Evolutionary conservation across 768 basidiomycete genomes (phyloP).

Genomic region (Tulasnella sp.): DNA sequence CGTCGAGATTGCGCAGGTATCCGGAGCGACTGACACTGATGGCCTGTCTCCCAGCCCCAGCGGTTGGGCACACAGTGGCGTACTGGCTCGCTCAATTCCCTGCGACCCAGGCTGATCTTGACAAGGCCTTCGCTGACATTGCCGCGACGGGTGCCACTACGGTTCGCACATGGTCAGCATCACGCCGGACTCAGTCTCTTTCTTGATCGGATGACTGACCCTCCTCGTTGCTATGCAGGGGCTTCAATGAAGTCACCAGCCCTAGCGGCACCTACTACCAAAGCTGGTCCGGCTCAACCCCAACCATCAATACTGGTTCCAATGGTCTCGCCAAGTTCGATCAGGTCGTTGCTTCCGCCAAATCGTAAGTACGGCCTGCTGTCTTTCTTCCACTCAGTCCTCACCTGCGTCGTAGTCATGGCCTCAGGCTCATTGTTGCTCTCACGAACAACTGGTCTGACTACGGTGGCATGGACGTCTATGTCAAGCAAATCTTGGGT

Average conservation of each 20-base stretch:
- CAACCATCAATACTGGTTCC: conserved; percentile 54
- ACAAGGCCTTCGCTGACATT: conserved; percentile 52
- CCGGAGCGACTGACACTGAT: too few relatives aligned
- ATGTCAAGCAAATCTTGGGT: conserved; percentile 46
- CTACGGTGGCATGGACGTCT: conserved; percentile 65
- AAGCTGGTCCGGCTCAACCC: conserved; percentile 50
- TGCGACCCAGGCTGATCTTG: conserved; percentile 48
- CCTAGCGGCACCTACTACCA: conserved; percentile 53
- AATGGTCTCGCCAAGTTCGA: conserved; percentile 47
- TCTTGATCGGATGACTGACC: neutral
- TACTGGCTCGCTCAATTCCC: conserved; percentile 49
- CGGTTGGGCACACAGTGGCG: too few relatives aligned
- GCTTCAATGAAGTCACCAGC: conserved; percentile 55
- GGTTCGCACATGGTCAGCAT: conserved; percentile 50
- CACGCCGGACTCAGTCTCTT: neutral
- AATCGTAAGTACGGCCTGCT: conserved; percentile 38
- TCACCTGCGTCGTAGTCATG: conserved; percentile 38
- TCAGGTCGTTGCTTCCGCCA: conserved; percentile 55
- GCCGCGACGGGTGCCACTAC: conserved; percentile 51
- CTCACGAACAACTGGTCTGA: conserved; percentile 39
- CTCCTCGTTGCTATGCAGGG: conserved; percentile 39
- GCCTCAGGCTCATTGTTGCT: conserved; percentile 57
- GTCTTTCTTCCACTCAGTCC: neutral
- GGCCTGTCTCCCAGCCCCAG: too few relatives aligned
- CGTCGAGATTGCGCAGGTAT: too few relatives aligned